phyloP scores from a whole-genome alignment of 345 rosid species.

The Microthlaspi erraticum region DNA sequence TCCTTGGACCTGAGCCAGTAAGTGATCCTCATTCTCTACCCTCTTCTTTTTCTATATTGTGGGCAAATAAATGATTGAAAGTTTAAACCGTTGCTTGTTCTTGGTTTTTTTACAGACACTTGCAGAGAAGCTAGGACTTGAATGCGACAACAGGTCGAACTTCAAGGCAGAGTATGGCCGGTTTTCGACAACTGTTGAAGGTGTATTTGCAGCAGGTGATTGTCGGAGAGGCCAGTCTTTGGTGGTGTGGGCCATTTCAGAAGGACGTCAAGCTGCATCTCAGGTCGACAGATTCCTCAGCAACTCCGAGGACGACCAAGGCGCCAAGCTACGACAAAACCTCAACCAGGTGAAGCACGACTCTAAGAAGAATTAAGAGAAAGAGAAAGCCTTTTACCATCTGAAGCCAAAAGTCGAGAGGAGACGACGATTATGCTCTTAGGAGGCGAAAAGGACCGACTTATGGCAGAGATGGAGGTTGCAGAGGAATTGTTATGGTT shows the following conservation, averaged over 20 bases:
- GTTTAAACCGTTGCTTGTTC: background rate
- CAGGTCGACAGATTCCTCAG: constrained; percentile 78
- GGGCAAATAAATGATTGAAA: background rate
- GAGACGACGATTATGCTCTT: background rate
- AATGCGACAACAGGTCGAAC: constrained; percentile 82
- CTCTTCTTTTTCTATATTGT: background rate
- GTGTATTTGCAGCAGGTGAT: constrained; percentile 97
- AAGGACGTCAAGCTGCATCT: constrained; percentile 95
- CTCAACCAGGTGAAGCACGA: constrained; percentile 39
- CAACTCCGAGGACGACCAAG: constrained; percentile 41
- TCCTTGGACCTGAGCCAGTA: constrained; percentile 95
- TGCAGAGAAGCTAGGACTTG: constrained; percentile 90
- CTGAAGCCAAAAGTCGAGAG: constrained; percentile 39
- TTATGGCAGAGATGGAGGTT: constrained; percentile 17
- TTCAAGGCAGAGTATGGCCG: constrained; percentile 96
- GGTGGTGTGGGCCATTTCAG: constrained; percentile 99
- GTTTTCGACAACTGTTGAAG: constrained; percentile 77
- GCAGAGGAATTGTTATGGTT: constrained; percentile 9
- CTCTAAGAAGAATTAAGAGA: constrained; percentile 2
- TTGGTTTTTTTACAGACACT: constrained; percentile 33
- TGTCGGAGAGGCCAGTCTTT: constrained; percentile 96
- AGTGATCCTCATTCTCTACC: constrained; percentile 38
- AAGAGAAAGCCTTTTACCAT: background rate
- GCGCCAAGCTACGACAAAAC: constrained; percentile 46
- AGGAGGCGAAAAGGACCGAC: background rate